These are phyloP conservation scores for Trifolium subterraneum DNA, from an alignment of 306 rosid genomes.

Conservation along the genomic window DNA sequence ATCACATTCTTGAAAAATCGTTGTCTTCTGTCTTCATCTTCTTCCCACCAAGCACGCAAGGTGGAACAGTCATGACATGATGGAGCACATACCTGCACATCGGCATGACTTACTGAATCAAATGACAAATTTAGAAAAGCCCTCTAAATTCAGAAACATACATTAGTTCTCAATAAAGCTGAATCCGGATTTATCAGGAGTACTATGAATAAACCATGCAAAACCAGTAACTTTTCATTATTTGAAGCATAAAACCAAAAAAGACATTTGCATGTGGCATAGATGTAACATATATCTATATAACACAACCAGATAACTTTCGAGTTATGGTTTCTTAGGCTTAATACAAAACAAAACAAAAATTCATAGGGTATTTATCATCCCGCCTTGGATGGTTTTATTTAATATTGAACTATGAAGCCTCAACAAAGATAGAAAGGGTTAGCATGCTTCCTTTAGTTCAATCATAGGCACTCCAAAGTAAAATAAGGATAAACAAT, in stretches of 20 bases:
- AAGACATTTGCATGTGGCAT: background rate
- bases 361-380: conserved; percentile 16
- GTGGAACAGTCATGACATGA: conserved; percentile 98
- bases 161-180: conserved; percentile 3
- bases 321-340: conserved; percentile 1
- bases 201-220: conserved; percentile 17
- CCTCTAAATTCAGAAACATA: conserved; percentile 11
- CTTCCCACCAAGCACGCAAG: conserved; percentile 99
- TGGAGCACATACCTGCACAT: conserved; percentile 89
- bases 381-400: conserved; percentile 16
- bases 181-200: conserved; percentile 18
- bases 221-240: conserved; percentile 16
- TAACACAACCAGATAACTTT: background rate
- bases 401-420: conserved; percentile 5
- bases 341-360: background rate
- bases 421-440: background rate
- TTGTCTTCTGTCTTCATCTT: conserved; percentile 87
- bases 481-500: conserved; percentile 29
- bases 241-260: background rate
- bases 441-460: background rate
- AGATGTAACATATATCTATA: background rate
- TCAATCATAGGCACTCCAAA: conserved; percentile 11
- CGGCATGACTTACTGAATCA: conserved; percentile 12
- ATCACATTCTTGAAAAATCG: conserved; percentile 70
- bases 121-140: conserved; percentile 29